Percentiles rank a stretch among this genome's conserved stretches.
These are phyloP conservation scores for Leccinellum luteum DNA, from an alignment of 768 basidiomycete species.

Conservation along the genomic window DNA sequence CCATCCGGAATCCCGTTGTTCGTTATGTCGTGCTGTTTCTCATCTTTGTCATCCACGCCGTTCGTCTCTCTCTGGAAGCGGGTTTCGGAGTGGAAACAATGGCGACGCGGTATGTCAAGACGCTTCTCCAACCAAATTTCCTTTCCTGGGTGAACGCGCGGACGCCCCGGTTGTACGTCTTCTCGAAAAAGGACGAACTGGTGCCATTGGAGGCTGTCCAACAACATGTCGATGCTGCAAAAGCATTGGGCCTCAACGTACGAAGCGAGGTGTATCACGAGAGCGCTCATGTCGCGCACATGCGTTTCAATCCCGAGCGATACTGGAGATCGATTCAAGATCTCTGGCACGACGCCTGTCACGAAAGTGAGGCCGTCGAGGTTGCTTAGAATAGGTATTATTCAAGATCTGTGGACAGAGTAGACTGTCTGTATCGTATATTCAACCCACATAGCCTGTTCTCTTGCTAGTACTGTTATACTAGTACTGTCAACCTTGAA, in stretches of 20 bases:
- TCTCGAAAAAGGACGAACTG: conserved; percentile 31
- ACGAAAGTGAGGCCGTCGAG: not conserved
- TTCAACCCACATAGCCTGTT: no score
- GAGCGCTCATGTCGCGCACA: conserved; percentile 36
- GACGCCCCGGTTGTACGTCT: conserved; percentile 38
- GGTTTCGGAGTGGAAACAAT: conserved; percentile 20
- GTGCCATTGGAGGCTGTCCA: conserved; percentile 30
- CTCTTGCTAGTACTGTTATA: no score
- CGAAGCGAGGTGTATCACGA: conserved; percentile 31
- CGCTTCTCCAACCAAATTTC: conserved; percentile 22
- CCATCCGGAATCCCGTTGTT: conserved; percentile 20
- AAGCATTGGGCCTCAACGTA: conserved; percentile 23
- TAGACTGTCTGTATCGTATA: not conserved
- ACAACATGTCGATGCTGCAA: conserved; percentile 25
- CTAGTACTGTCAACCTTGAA: no score
- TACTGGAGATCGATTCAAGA: conserved; percentile 26
- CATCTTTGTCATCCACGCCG: conserved; percentile 12
- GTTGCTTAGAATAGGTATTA: not conserved
- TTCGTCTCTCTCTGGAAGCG: conserved; percentile 8
- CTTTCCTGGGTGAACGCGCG: conserved; percentile 30
- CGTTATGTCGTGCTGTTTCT: conserved; percentile 12
- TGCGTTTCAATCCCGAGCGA: conserved; percentile 27
- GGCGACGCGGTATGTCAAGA: conserved; percentile 2
- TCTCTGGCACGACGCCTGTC: conserved; percentile 21
- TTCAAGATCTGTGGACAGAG: not conserved